Evolutionary conservation across 1,284 basidiomycete species (phyloP), one percentile per base, ranked within the genome.

Genomic region (Tranzscheliella williamsii): DNA sequence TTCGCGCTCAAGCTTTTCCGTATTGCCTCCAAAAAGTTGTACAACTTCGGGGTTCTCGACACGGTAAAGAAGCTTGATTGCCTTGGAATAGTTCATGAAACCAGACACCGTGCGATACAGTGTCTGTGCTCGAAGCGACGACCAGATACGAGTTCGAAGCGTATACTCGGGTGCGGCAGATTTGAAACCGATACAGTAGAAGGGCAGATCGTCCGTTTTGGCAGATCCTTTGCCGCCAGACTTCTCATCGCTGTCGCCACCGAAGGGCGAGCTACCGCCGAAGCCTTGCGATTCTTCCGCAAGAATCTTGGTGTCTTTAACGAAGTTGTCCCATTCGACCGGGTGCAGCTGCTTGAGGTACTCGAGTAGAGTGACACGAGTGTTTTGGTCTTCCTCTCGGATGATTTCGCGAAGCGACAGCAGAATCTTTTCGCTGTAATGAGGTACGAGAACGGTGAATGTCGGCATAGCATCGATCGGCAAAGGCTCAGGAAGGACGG

Each of bases 31-130:
- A 72, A 91, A 96, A 43, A 90, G 84, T 81, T 96, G 93, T 4
- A 98, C 94, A 38, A 98, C 89, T 79, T 97, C 94, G 18, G 94
- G 95, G 81, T 97, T 98, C 82, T 98, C 95, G 46, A 98, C 94
- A 65, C 94, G 91, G 81, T 97, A 96, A 23, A 98, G 85, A n/a
- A 98, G 83, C 81, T 98, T 98, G 85, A 98, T 97, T 16, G 95
- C 94, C 83, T 98, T 98, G 72, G 90, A 87, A 80, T 98, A 98
- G 83, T 98, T 98, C 95, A 98, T 98, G 87, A 98, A 97, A 42
- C 94, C 95, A 36, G 95, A 96, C 15, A 98, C 93, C 17, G 94
- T 98, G 68, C 95, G 87, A 80, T 98, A 98, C 24, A 98, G 85
- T 3, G 95, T 98, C 82, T 98, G 95, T 17, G 94, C 94, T 54